These are phyloP conservation scores for Hypomontagnella submonticulosa DNA, from an alignment of 495 filamentous ascomycete genomes.

Conservation along the genomic window DNA sequence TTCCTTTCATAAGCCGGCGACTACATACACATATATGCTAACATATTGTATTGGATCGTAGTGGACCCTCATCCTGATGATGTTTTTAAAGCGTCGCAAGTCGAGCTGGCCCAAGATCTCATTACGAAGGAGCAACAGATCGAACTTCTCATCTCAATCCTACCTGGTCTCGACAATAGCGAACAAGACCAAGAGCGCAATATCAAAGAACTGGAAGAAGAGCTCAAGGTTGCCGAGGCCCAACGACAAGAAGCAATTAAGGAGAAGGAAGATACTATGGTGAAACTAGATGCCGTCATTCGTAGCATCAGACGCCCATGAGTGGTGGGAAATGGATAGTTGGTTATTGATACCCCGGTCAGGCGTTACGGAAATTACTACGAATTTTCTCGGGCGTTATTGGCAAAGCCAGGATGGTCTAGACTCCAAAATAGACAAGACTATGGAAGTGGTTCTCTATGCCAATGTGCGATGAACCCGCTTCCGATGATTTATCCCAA, in stretches of 20 bases:
- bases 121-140: conserved; percentile 95
- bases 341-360: conserved; percentile 35
- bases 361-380: conserved; percentile 33
- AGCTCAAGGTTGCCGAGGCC: conserved; percentile 77
- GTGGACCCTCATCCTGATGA: conserved; percentile 71
- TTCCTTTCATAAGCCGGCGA: neutral
- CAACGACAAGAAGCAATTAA: conserved; percentile 74
- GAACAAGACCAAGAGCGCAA: conserved; percentile 81
- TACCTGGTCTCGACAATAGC: conserved; percentile 89
- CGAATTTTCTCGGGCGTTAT: neutral
- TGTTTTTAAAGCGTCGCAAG: conserved; percentile 74
- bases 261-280: conserved; percentile 75
- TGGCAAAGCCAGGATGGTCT: conserved; percentile 12
- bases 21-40: conserved; percentile 14
- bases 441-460: conserved; percentile 11
- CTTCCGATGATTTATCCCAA: conserved; percentile 8
- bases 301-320: conserved; percentile 63
- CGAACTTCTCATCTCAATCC: conserved; percentile 79
- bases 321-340: conserved; percentile 13
- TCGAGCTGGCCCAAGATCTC: conserved; percentile 86
- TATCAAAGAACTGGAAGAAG: conserved; percentile 79
- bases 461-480: neutral
- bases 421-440: neutral
- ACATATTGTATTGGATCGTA: conserved; percentile 33
- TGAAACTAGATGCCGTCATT: conserved; percentile 74